These are phyloP conservation scores for Fusarium floridanum DNA, from an alignment of 2,329 filamentous ascomycete genomes.

Conservation along the genomic window DNA sequence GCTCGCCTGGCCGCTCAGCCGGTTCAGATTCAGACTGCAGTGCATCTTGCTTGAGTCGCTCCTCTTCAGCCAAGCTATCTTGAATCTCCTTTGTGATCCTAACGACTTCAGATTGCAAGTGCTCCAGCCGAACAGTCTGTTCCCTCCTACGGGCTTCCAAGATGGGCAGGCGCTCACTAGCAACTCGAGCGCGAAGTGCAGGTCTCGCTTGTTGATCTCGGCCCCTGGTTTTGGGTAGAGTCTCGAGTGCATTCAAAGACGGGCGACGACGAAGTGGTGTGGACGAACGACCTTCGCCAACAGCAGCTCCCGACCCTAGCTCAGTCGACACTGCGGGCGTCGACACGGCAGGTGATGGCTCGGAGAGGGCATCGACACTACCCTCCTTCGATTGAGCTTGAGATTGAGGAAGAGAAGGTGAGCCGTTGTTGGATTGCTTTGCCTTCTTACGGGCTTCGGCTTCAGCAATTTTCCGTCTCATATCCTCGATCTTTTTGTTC, in stretches of 20 bases:
- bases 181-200: constrained; percentile 49
- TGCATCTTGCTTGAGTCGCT: constrained; percentile 49
- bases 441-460: constrained; percentile 68
- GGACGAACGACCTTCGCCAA: constrained; percentile 13
- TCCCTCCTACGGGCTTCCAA: constrained; percentile 53
- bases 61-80: constrained; percentile 52
- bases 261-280: constrained; percentile 13
- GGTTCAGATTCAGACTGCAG: constrained; percentile 28
- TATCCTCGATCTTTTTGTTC: constrained; percentile 70
- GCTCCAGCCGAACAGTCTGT: constrained; percentile 61
- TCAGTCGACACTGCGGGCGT: constrained; percentile 4
- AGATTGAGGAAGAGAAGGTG: constrained; percentile 47
- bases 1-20: constrained; percentile 18
- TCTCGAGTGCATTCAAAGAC: constrained; percentile 14
- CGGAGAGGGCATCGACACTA: constrained; percentile 36
- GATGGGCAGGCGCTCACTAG: constrained; percentile 54
- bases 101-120: constrained; percentile 61
- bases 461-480: constrained; percentile 70
- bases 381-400: constrained; percentile 44
- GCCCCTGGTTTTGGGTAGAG: constrained; percentile 31
- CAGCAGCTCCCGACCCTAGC: background rate
- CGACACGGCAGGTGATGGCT: constrained; percentile 1
- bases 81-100: constrained; percentile 64
- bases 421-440: constrained; percentile 51
- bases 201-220: constrained; percentile 21